Base-by-base conservation (phyloP, 768 basidiomycete genomes). In the Boletus pseudopeckii region DNA sequence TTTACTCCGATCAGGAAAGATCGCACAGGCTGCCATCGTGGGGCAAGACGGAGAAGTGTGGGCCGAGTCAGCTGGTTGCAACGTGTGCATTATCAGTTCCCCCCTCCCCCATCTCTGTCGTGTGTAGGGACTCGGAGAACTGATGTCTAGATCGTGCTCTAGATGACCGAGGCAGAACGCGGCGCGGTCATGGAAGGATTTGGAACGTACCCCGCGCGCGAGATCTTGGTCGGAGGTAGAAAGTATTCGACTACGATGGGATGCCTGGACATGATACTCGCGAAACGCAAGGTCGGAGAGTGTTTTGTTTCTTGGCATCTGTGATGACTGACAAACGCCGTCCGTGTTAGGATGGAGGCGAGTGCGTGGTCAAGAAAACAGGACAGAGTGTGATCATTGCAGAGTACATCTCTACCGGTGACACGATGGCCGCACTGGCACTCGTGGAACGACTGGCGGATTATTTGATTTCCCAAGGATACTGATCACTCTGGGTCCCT, bases 1-100 rank as follows among this genome's bases (percentile, higher is more conserved):
- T 70, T 83, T 95, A 52, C 70, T 95, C 62, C 88, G 82, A 34
- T 84, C 74, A 56, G 83, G 82, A 60, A 90, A 83, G 72, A 74
- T 96, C 65, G n/a, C 74, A 24, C 79, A 80, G 63, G 93, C 91
- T 37, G 92, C 92, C 5, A 70, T 70, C 62, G 55, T 70, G 15
- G 70, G 68, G 2, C 57, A 62, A 51, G 68, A 69, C 36, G 64
- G 65, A 24, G 65, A 67, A 42, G 50, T 69, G 20, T 70, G 68
- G 68, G 70, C 70, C n/a, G 60, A 64, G 48, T 71, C 68, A 4
- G 45, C 60, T 18, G 60, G 45, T 18, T 63, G 61, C 55, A 63
- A 61, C 58, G 58, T 65, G 59, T 63, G 67, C 55, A 56, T 46
- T 42, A 44, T 37, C 49, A 18, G 17, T 37, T 34, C 7, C 11